Evolutionary conservation across 2,329 filamentous ascomycete species (phyloP).

Genomic region (Botrytis cinerea): DNA sequence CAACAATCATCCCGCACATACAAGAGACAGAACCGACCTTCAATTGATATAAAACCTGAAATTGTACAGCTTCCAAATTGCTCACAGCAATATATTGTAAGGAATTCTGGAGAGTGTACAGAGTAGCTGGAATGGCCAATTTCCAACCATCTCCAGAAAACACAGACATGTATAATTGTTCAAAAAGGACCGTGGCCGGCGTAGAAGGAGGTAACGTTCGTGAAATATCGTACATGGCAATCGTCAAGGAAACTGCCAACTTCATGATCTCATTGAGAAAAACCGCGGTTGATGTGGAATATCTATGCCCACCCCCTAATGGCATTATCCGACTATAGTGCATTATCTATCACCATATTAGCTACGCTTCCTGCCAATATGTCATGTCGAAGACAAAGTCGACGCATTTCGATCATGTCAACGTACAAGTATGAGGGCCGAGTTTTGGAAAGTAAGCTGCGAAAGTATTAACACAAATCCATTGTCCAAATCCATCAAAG

Average conservation of each 20-base stretch:
- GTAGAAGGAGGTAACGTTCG: conserved; percentile 74
- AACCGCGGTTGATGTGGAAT: conserved; percentile 91
- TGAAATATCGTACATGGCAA: conserved; percentile 86
- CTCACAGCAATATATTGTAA: conserved; percentile 89
- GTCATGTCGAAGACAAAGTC: not conserved
- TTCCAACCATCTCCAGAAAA: conserved; percentile 95
- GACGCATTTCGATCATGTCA: conserved; percentile 10
- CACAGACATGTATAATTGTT: conserved; percentile 75
- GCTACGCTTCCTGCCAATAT: not conserved
- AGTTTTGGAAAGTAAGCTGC: conserved; percentile 79
- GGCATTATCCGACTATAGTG: conserved; percentile 96
- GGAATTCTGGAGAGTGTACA: conserved; percentile 93
- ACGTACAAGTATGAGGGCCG: conserved; percentile 70
- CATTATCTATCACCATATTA: conserved; percentile 63
- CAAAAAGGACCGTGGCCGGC: conserved; percentile 76
- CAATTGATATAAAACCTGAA: conserved; percentile 90
- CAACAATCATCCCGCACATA: not conserved
- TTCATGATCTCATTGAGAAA: conserved; percentile 93
- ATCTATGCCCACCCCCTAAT: conserved; percentile 77
- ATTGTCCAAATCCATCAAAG: conserved; percentile 31
- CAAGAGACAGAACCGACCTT: conserved; percentile 56
- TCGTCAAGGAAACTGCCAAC: conserved; percentile 79
- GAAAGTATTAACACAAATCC: conserved; percentile 35
- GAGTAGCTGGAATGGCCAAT: conserved; percentile 79
- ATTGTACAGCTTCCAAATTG: conserved; percentile 88